Evolutionary conservation across 805 yeast genomes (phyloP), one percentile per base, ranked within the genome.

Genomic region (Suhomyces faveliae): DNA sequence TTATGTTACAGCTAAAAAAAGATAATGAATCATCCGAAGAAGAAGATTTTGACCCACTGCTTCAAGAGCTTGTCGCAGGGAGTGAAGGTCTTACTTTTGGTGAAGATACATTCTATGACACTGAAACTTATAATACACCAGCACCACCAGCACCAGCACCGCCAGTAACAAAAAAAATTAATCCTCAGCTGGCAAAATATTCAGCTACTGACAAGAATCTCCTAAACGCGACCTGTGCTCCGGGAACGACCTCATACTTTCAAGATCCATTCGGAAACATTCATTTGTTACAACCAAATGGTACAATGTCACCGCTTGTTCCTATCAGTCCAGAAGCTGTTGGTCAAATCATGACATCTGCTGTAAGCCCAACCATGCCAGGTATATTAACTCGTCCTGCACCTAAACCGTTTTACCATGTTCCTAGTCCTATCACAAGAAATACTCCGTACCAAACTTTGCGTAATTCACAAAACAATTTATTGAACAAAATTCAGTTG

Each of bases 401-500:
- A 13, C 27, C 39, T 11, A 48, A 43, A 35, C 27, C 52, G 6
- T 59, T 46, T 42, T 57, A 51, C 51, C 63, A 60, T 49, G 50
- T 53, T 41, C 60, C 60, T 17, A 52, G 59, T 17, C 48, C 53
- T 3, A 51, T 53, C n/a, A 54, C 49, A 33, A 51, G 51, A 19
- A 33, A 45, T 35, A 56, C 54, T 6, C 27, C 49, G 8, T 22
- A 45, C 10, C 44, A 45, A 30, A 46, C 45, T 22, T 43, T 56
- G 21, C 47, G 49, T 11, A 54, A 54, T 13, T 54, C 59, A 3
- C 69, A 66, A 38, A 49, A 54, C 7, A 53, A 55, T 10, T 37
- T 67, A n/a, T 38, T 67, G 48, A 63, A 61, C 19, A 40, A 53
- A 10, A 49, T 63, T 6, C 58, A 57, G 11, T 59, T 60, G 42